Evolutionary conservation across 441 rosid species (phyloP), one percentile per base, ranked within the genome.

Genomic region (Adansonia grandidieri): DNA sequence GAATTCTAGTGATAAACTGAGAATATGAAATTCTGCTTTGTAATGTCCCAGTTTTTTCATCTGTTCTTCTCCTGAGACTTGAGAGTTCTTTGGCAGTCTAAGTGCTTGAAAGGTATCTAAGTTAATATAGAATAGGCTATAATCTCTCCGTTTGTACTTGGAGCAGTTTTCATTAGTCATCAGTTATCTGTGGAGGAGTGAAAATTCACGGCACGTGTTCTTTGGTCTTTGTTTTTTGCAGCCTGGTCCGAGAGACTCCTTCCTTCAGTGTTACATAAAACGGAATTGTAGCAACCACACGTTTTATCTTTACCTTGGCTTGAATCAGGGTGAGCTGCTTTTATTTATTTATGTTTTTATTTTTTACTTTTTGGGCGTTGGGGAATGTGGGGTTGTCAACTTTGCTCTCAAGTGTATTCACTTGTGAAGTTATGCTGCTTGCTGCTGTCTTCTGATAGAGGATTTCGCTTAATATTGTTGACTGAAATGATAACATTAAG

Each of bases 161-260:
- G 28, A 71, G 54, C 9, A 4, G n/a, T 47, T 50, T 48, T 53
- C 15, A 6, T 60, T 74, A 8, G 44, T 74, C 44, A 22, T 14
- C 15, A 9, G 8, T 57, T 73, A 40, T 42, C 32, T 10, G 9
- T 73, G 51, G 62, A 17, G 7, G 64, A 8, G 8, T 42, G 7
- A 4, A 53, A 67, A 22, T 13, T 13, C 64, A 32, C 24, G 22
- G 20, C 81, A 79, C 32, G 69, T 58, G 3, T 42, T 80, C 7
- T 20, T 11, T 17, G 44, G 14, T 62, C 13, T 56, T 77, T 66
- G 61, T 71, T 20, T 73, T 79, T 90, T 28, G 85, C 87, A 93
- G 97, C 97, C 97, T 28, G 97, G 98, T 75, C 96, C 97, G 24
- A 85, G 97, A 83, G 91, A 81, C 11, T 84, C 89, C 28, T 93